Base-by-base conservation (phyloP, 2,329 filamentous ascomycete species). In the Diaporthe australafricana region DNA sequence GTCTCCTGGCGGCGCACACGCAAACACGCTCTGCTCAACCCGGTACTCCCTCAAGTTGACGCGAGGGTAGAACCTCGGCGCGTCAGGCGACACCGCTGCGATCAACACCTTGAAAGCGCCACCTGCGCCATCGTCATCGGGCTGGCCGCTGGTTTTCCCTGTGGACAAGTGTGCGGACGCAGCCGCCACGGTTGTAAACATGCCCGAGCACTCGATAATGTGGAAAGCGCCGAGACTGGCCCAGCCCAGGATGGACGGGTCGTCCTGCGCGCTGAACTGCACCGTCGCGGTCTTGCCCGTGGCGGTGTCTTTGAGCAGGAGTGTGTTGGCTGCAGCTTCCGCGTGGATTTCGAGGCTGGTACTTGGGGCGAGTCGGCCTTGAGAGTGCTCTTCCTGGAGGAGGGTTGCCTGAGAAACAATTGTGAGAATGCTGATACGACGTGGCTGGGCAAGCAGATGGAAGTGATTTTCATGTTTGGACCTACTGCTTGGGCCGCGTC, bases 21-120 rank as follows among this genome's bases (percentile, higher is more conserved):
- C 57, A 62, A 62, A 14, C 57, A 62, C 57, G 57, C 25, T 62
- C 9, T 62, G 40, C 57, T 62, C 57, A 9, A 62, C 57, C 40
- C 57, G 57, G 57, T n/a, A 20, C 57, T 62, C 57, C 57, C 57
- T 62, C 57, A 62, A 32, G 57, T 62, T 62, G 25, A 47, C 40
- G 17, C 40, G 17, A 22, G 25, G 57, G 17, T 47, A 62, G 57
- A 62, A 62, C 25, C 57, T 62, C 57, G 57, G 57, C 57, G 57
- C 57, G 40, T 62, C 40, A 62, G 57, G 40, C 57, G 57, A 62
- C 40, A 40, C 25, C 27, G 40, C 57, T 16, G 57, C 57, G 16
- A 62, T 62, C 40, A 62, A 32, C 25, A 62, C 57, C 57, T 62
- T 62, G 57, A 47, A 32, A 9, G 57, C 40, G 38, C 57, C 57